Conservation (phyloP, 2,329 filamentous ascomycete genomes). For the Lachnellula hyalina region DNA sequence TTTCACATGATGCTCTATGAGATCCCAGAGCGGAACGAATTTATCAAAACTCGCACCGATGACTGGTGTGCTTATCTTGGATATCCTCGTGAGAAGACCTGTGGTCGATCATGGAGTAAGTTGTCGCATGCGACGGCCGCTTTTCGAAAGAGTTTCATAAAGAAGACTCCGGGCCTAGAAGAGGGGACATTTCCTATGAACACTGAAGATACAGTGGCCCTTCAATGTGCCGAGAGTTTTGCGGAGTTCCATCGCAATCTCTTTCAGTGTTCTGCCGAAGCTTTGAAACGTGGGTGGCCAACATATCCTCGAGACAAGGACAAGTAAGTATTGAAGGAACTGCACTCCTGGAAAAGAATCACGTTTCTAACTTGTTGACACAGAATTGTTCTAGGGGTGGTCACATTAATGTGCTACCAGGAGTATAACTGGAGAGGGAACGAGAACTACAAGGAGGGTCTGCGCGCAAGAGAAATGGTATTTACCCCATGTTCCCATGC, state of each 20-base stretch:
- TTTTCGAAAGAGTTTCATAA: too few species aligned
- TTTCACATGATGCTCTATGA: too few species aligned
- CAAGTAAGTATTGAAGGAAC: not conserved
- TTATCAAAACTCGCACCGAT: too few species aligned
- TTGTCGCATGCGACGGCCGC: too few species aligned
- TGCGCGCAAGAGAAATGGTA: not conserved
- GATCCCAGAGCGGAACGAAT: too few species aligned
- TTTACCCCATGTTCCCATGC: not conserved
- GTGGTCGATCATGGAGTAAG: too few species aligned
- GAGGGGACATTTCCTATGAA: not conserved
- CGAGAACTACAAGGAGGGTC: not conserved
- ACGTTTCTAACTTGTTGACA: not conserved
- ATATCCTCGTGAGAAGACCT: too few species aligned
- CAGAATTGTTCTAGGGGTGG: slow-evolving; percentile 1
- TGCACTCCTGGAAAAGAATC: not conserved
- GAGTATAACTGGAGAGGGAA: slow-evolving; percentile 1
- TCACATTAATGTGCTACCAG: slow-evolving; percentile 2
- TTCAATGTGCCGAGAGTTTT: not conserved
- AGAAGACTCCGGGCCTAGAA: not conserved
- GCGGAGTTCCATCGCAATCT: not conserved
- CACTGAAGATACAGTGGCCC: not conserved
- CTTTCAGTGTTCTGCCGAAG: not conserved
- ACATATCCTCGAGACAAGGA: not conserved
- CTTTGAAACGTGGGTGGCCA: slow-evolving; percentile 2
- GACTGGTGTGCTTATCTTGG: too few species aligned